phyloP scores from a whole-genome alignment of 169 alveolate genomes.

The Plasmodium yoelii region DNA sequence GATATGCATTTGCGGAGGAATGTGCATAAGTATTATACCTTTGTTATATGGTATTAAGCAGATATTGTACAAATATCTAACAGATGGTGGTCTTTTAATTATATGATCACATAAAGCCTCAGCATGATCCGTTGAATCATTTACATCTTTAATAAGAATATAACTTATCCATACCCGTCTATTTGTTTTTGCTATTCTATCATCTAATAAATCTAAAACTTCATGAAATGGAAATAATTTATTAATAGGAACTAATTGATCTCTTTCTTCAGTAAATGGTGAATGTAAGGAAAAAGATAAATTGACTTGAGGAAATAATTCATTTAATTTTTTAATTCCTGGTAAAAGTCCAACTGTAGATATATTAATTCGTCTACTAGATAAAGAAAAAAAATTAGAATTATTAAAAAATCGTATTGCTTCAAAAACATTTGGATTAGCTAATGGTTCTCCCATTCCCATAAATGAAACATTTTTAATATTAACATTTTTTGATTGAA shows the following conservation, averaged over 20 bases:
- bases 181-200: constrained; percentile 86
- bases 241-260: constrained; percentile 86
- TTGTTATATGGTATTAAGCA: constrained; percentile 82
- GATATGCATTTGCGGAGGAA: neutral
- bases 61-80: constrained; percentile 83
- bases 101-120: constrained; percentile 81
- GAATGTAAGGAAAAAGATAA: constrained; percentile 89
- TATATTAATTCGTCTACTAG: constrained; percentile 86
- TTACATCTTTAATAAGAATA: constrained; percentile 85
- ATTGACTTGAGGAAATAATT: constrained; percentile 88
- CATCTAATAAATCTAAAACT: constrained; percentile 86
- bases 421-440: constrained; percentile 90
- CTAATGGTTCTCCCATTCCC: constrained; percentile 94
- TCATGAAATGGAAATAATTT: constrained; percentile 88
- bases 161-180: constrained; percentile 91
- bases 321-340: constrained; percentile 87
- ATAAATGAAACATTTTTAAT: constrained; percentile 89
- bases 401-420: constrained; percentile 85
- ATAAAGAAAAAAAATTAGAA: constrained; percentile 79
- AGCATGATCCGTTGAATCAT: constrained; percentile 85
- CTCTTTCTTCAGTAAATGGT: constrained; percentile 85
- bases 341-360: constrained; percentile 91
- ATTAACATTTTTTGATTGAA: constrained; percentile 83
- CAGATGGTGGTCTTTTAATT: constrained; percentile 78
- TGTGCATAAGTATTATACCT: constrained; percentile 52